Conservation (phyloP, 2,329 filamentous ascomycete species). For the Tympanopsis confertula region DNA sequence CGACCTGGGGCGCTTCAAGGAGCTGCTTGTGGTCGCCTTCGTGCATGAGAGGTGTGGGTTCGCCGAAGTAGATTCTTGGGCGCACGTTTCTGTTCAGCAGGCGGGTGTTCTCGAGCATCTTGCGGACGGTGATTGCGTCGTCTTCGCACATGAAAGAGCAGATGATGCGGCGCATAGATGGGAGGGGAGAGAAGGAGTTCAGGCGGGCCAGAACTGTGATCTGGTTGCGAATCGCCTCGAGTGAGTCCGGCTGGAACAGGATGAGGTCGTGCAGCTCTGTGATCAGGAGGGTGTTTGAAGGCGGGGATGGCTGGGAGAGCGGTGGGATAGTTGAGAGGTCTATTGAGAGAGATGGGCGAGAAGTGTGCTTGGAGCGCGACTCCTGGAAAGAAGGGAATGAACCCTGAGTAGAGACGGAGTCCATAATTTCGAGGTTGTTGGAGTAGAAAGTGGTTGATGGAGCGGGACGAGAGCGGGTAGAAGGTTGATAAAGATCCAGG, state of each 20-base stretch:
- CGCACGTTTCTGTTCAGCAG: conserved; percentile 17
- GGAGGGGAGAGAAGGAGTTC: conserved; percentile 36
- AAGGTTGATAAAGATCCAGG: no score
- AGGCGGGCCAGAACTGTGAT: conserved; percentile 26
- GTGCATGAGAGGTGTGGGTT: conserved; percentile 29
- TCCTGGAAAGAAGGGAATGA: no score
- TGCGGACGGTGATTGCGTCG: conserved; percentile 26
- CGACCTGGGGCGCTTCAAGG: conserved; percentile 40
- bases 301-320: conserved; percentile 28
- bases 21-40: conserved; percentile 24
- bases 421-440: no score
- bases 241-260: conserved; percentile 30
- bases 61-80: conserved; percentile 37
- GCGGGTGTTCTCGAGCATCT: conserved; percentile 23
- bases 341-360: conserved; percentile 22
- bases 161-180: conserved; percentile 34
- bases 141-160: conserved; percentile 29
- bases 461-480: no score
- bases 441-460: no score
- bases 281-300: conserved; percentile 36
- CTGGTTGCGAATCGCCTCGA: conserved; percentile 25
- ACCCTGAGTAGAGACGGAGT: no score
- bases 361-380: background rate
- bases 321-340: conserved; percentile 30
- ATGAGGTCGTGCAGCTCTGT: conserved; percentile 29